Evolutionary conservation across 1,139 yeast genomes (phyloP), one percentile per base, ranked within the genome.

Genomic region (Sugiyamaella neomexicana): DNA sequence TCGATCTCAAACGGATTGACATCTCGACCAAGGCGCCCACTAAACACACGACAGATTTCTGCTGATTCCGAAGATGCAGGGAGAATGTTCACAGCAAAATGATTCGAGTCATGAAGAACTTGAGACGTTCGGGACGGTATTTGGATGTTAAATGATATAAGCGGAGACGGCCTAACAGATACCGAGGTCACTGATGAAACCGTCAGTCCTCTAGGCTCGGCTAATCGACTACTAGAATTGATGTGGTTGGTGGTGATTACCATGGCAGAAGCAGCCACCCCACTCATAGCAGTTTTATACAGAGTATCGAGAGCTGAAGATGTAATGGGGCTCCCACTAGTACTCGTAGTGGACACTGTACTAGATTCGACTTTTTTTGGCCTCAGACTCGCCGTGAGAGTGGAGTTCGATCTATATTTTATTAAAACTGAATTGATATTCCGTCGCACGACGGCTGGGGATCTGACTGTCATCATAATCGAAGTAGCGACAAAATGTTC

Each of bases 111-210:
- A 63, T 86, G 90, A 46, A 90, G 72, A 17, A 81, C 75, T 12
- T 74, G 73, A 0, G 95, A 83, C 0, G 97, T 89, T 48, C 84
- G 79, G 5, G 96, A 86, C 0, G 97, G 97, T 27, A 84, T 72
- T 70, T 88, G 95, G 52, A 90, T 74, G 66, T 89, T 90, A 72
- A 90, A 89, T 64, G 87, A 93, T 1, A 90, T 67, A 54, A 88
- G 69, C 1, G 96, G 95, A 12, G 73, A 73, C 0, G 97, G 97
- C 52, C 78, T 75, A 32, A 88, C 79, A 1, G 95, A 82, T 12
- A 90, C 72, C 1, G 96, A 89, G 15, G 89, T 80, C 40, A 88
- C 89, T 0, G 96, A 87, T 1, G 95, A 85, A 2, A 90, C 72
- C 0, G 97, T 88, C 76, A 88, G 82, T 0, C 97, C 97, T 54